A percentile compares a stretch with the other conserved stretches of the same genome.
phyloP scores from a whole-genome alignment of 169 alveolate species.

The Cryptosporidium tyzzeri region DNA sequence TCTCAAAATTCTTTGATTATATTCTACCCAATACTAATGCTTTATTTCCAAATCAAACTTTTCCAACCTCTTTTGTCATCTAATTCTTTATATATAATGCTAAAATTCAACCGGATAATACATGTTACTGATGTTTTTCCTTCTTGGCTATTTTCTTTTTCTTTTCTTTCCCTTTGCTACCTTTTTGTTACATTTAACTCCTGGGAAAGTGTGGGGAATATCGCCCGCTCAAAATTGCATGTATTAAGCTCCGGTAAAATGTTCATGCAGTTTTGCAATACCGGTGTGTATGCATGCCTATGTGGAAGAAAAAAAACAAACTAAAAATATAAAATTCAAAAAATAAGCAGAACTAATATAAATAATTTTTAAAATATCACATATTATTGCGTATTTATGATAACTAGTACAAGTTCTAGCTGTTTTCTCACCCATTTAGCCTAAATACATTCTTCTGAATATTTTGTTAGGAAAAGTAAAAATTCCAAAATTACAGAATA shows the following conservation, averaged over 20 bases:
- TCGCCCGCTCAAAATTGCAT: conserved; percentile 1
- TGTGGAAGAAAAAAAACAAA: too few relatives aligned
- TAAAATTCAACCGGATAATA: neutral
- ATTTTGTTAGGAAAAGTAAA: too few relatives aligned
- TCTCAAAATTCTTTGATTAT: neutral
- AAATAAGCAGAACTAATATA: too few relatives aligned
- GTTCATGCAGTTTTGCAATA: neutral
- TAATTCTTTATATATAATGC: neutral
- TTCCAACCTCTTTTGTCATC: neutral
- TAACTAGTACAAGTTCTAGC: too few relatives aligned
- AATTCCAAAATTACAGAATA: too few relatives aligned
- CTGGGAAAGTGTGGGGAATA: neutral
- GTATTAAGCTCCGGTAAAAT: neutral
- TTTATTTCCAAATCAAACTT: neutral
- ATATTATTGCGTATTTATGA: too few relatives aligned
- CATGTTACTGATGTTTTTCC: neutral
- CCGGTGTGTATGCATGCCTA: neutral
- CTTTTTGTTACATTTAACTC: conserved; percentile 11
- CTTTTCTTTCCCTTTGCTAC: neutral
- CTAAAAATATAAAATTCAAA: too few relatives aligned
- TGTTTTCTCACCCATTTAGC: too few relatives aligned
- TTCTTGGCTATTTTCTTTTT: neutral
- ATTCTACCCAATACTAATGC: too few relatives aligned
- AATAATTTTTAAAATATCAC: too few relatives aligned
- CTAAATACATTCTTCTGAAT: too few relatives aligned